A percentile compares a stretch with the other conserved stretches of the same genome.
phyloP scores from a whole-genome alignment of 805 yeast species.

The Starmerella tilneyi region DNA sequence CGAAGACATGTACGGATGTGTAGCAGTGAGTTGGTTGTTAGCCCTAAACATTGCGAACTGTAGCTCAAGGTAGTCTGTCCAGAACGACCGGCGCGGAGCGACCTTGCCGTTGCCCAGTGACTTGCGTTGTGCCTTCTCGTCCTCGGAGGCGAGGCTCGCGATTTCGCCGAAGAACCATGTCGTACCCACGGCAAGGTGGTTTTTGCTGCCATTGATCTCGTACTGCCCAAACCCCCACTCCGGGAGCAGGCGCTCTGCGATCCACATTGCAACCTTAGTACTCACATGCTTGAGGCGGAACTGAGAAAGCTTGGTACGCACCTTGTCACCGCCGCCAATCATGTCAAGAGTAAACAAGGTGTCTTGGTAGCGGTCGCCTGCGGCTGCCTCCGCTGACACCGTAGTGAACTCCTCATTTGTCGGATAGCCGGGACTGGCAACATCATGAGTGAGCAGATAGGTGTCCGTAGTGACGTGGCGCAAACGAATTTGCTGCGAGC shows the following conservation, averaged over 20 bases:
- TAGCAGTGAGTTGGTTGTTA: conserved; percentile 74
- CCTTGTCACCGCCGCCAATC: conserved; percentile 25
- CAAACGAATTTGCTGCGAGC: conserved; percentile 62
- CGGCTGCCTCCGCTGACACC: conserved; percentile 60
- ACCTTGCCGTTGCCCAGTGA: conserved; percentile 10
- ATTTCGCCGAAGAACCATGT: conserved; percentile 70
- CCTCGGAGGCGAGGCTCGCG: conserved; percentile 38
- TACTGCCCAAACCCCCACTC: conserved; percentile 91
- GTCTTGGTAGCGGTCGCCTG: conserved; percentile 62
- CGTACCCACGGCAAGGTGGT: conserved; percentile 54
- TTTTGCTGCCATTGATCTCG: conserved; percentile 92
- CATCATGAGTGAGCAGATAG: conserved; percentile 71
- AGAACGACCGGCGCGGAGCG: conserved; percentile 43
- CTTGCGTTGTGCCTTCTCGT: conserved; percentile 49
- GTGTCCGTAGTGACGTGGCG: conserved; percentile 61
- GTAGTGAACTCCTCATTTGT: conserved; percentile 75
- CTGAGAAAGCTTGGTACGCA: conserved; percentile 64
- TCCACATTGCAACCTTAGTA: conserved; percentile 75
- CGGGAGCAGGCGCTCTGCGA: conserved; percentile 70
- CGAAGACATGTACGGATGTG: conserved; percentile 91
- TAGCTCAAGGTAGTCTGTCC: conserved; percentile 79
- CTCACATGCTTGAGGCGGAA: conserved; percentile 61
- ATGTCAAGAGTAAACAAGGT: conserved; percentile 56
- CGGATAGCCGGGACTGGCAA: conserved; percentile 63
- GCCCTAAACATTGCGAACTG: conserved; percentile 85